Percentiles rank a stretch among this genome's conserved stretches.
These are phyloP conservation scores for Cryptococcus deneoformans DNA, from an alignment of 1,284 basidiomycete species.

Conservation along the genomic window DNA sequence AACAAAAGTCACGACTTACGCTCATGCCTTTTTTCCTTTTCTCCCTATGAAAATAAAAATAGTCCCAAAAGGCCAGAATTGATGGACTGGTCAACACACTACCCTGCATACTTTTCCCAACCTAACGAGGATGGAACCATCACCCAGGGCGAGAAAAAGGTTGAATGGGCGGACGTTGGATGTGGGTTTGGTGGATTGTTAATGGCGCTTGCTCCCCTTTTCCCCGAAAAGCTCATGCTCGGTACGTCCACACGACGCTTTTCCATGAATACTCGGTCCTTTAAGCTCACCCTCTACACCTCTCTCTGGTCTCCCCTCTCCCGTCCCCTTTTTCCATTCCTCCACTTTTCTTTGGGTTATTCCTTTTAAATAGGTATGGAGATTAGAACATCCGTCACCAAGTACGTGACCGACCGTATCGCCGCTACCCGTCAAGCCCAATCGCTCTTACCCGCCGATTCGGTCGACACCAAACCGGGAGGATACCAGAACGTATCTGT, in stretches of 20 bases:
- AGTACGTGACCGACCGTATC: slow-evolving; percentile 95
- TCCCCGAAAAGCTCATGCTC: slow-evolving; percentile 89
- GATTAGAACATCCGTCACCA: slow-evolving; percentile 93
- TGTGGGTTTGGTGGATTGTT: slow-evolving; percentile 97
- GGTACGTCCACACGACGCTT: slow-evolving; percentile 58
- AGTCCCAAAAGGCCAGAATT: slow-evolving; percentile 70
- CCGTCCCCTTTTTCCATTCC: neutral
- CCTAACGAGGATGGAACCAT: slow-evolving; percentile 21
- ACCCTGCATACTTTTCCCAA: slow-evolving; percentile 63
- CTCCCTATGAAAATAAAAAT: neutral
- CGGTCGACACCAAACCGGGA: slow-evolving; percentile 39
- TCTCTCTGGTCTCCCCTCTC: neutral
- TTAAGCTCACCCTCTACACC: neutral
- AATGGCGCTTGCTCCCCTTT: slow-evolving; percentile 79
- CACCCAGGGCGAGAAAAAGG: slow-evolving; percentile 45
- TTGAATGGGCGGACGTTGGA: slow-evolving; percentile 95
- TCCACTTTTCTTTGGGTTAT: neutral
- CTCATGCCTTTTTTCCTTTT: neutral
- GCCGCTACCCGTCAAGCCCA: slow-evolving; percentile 70
- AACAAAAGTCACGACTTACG: neutral
- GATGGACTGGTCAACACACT: slow-evolving; percentile 85
- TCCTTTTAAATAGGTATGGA: slow-evolving; percentile 70
- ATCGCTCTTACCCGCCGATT: slow-evolving; percentile 36
- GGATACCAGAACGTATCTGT: slow-evolving; percentile 90
- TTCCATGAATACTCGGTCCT: neutral